phyloP scores from a whole-genome alignment of 179 eudicot genomes.

The Dionaea muscipula region DNA sequence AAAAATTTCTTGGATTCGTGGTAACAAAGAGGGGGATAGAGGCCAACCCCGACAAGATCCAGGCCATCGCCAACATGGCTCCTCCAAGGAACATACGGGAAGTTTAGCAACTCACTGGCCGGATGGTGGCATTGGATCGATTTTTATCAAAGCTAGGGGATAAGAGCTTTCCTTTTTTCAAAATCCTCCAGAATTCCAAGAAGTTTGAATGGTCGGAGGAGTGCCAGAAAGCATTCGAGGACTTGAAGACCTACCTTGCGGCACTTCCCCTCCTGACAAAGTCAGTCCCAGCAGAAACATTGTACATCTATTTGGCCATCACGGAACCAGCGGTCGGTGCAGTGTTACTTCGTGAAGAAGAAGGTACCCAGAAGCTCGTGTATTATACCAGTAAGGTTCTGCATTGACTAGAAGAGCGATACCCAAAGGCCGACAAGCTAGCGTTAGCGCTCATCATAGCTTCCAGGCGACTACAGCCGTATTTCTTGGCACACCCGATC shows the following conservation, averaged over 20 bases:
- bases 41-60: too few relatives aligned
- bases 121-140: too few relatives aligned
- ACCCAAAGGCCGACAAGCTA: background rate
- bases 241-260: background rate
- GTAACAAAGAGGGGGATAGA: too few relatives aligned
- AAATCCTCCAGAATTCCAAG: too few relatives aligned
- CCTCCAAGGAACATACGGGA: too few relatives aligned
- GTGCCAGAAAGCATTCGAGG: background rate
- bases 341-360: background rate
- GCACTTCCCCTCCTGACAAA: background rate
- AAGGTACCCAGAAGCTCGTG: background rate
- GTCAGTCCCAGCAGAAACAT: background rate
- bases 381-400: background rate
- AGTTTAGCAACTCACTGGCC: too few relatives aligned
- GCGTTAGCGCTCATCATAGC: background rate
- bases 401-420: background rate
- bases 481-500: background rate
- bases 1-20: too few relatives aligned
- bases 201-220: too few relatives aligned
- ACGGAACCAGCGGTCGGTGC: background rate
- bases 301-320: background rate
- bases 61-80: too few relatives aligned
- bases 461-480: background rate
- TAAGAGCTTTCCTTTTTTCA: too few relatives aligned
- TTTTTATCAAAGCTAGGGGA: too few relatives aligned